Percentiles rank a stretch among this genome's conserved stretches.
phyloP scores from a whole-genome alignment of 1,139 yeast genomes.

The Yamadazyma aaseri region DNA sequence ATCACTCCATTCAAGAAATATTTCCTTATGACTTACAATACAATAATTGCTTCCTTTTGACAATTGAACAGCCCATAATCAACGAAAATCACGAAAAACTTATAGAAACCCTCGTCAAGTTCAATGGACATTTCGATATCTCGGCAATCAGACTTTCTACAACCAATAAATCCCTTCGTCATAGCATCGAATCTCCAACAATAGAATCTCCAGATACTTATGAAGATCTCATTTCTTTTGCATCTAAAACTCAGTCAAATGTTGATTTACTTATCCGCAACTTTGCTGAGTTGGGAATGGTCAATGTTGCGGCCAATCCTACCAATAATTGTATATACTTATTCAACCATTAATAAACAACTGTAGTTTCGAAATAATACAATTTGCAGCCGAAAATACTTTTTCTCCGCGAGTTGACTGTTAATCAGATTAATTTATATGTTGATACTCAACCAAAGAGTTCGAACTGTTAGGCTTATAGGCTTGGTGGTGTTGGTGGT shows the following conservation, averaged over 20 bases:
- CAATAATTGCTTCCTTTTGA: constrained; percentile 26
- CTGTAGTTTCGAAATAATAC: no score
- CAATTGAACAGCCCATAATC: constrained; percentile 16
- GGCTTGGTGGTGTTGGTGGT: not conserved
- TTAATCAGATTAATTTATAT: no score
- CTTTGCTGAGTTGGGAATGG: constrained; percentile 32
- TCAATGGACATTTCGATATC: constrained; percentile 23
- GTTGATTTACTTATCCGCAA: constrained; percentile 20
- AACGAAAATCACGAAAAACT: constrained; percentile 22
- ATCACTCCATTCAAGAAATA: constrained; percentile 11
- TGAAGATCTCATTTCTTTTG: constrained; percentile 9
- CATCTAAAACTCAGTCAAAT: constrained; percentile 8
- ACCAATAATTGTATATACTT: constrained; percentile 22
- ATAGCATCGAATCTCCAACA: constrained; percentile 3
- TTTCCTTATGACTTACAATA: constrained; percentile 36
- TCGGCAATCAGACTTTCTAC: constrained; percentile 28
- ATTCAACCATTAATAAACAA: no score
- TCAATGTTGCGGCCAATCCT: constrained; percentile 24
- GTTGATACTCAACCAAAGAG: constrained; percentile 3
- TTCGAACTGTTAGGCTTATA: constrained; percentile 4
- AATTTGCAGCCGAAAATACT: not conserved
- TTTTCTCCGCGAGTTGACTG: no score
- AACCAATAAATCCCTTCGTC: constrained; percentile 1
- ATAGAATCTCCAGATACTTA: constrained; percentile 3
- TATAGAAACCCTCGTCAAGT: constrained; percentile 20